A percentile compares a stretch with the other conserved stretches of the same genome.
These are phyloP conservation scores for Peronospora destructor DNA, from an alignment of 352 stramenopile species.

Conservation along the genomic window DNA sequence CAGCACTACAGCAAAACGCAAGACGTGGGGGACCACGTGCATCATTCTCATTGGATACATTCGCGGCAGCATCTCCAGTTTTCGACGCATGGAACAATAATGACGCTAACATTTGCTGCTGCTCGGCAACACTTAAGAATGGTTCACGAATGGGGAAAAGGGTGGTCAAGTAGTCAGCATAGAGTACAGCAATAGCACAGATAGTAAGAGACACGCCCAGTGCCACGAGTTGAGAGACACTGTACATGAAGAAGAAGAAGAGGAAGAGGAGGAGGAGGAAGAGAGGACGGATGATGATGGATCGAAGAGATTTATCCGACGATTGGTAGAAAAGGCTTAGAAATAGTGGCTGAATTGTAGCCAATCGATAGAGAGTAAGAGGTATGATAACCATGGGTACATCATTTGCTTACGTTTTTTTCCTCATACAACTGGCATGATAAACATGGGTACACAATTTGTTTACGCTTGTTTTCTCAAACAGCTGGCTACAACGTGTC, in stretches of 20 bases:
- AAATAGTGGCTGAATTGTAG: too few relatives aligned
- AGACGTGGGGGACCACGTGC: constrained; percentile 32
- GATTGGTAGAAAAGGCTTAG: too few relatives aligned
- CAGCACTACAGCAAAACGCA: constrained; percentile 77
- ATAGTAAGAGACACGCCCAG: constrained; percentile 46
- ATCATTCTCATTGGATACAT: constrained; percentile 1
- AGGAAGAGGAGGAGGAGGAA: too few relatives aligned
- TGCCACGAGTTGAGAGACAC: constrained; percentile 50
- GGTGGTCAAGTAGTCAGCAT: constrained; percentile 45
- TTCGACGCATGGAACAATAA: constrained; percentile 54
- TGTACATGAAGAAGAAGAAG: constrained; percentile 45
- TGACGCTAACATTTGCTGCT: constrained; percentile 59
- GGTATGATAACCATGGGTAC: too few relatives aligned
- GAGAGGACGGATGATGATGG: too few relatives aligned
- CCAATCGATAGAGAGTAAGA: too few relatives aligned
- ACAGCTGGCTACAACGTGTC: too few relatives aligned
- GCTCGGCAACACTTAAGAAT: constrained; percentile 38
- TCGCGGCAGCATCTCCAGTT: constrained; percentile 7
- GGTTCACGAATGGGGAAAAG: constrained; percentile 36
- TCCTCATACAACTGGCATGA: too few relatives aligned
- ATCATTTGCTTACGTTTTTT: too few relatives aligned
- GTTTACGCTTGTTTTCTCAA: too few relatives aligned
- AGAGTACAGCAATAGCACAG: constrained; percentile 46
- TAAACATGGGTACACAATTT: too few relatives aligned
- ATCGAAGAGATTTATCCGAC: too few relatives aligned